A percentile compares a stretch with the other conserved stretches of the same genome.
Conservation (phyloP, 345 rosid genomes). For the Rhizophora mangle region DNA sequence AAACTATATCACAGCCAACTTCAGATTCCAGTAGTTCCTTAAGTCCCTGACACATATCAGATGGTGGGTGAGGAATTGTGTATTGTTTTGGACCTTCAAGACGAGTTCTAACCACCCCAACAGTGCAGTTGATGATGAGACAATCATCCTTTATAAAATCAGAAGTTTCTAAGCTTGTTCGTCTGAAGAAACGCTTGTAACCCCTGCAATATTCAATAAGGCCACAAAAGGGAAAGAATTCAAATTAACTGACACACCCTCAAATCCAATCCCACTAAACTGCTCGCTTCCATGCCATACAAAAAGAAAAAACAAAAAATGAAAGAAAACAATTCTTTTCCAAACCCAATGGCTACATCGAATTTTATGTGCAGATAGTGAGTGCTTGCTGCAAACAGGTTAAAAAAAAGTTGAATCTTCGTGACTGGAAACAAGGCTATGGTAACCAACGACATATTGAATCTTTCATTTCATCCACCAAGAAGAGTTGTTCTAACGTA, state of each 20-base stretch:
- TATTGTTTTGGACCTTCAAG: conserved; percentile 66
- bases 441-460: too few species aligned
- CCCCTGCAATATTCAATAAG: conserved; percentile 63
- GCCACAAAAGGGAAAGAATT: neutral
- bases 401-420: too few species aligned
- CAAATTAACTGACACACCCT: neutral
- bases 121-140: conserved; percentile 79
- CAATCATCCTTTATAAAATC: conserved; percentile 81
- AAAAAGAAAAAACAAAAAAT: too few species aligned
- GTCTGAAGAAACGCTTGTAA: conserved; percentile 77
- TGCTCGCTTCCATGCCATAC: neutral
- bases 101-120: conserved; percentile 82
- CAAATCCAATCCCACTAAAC: neutral
- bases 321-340: too few species aligned
- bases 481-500: too few species aligned
- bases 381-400: too few species aligned
- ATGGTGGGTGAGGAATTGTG: conserved; percentile 53
- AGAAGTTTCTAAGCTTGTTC: conserved; percentile 73
- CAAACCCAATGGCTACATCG: neutral
- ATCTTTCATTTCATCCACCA: too few species aligned
- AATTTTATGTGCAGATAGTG: too few species aligned
- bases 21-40: conserved; percentile 70
- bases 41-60: conserved; percentile 73
- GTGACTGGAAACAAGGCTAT: too few species aligned
- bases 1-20: conserved; percentile 67